Evolutionary conservation across 2,329 filamentous ascomycete species (phyloP), one percentile per base, ranked within the genome.

Genomic region (Neonectria hederae): DNA sequence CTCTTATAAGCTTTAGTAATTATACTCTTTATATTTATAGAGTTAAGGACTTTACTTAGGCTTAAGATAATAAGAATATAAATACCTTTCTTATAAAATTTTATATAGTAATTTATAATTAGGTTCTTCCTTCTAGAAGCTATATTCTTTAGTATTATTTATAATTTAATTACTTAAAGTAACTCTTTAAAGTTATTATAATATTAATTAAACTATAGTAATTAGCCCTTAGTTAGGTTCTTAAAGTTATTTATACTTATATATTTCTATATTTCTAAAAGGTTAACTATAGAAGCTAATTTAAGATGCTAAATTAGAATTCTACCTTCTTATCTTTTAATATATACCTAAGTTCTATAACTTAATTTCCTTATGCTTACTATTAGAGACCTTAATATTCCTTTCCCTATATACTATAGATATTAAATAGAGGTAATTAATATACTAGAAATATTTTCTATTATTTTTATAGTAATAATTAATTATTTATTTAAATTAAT

Each of bases 161-260:
- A 45, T n/a, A 45, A n/a, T 45, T 45, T 45, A n/a, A n/a, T 45
- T n/a, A 45, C 21, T 45, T 45, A 45, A 45, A n/a, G n/a, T 45
- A 45, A 45, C 21, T 45, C 14, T 45, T 45, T 45, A 45, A 45
- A 45, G 7, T 45, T 45, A n/a, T 45, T 45, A 45, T 45, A 45
- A 17, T 45, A 45, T 22, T 45, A n/a, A 45, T 45, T 45, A 45
- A 17, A 45, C 21, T 45, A 45, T n/a, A 45, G 21, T 45, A n/a
- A 45, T 45, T 45, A 45, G 21, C 14, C n/a, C 14, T 45, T 45
- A 45, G n/a, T 45, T 45, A 45, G 14, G n/a, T n/a, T 45, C 14
- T 45, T 45, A 32, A 32, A 45, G 14, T 45, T n/a, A 45, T 45
- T n/a, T 8, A 17, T n/a, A 45, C 14, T 45, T n/a, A n/a, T 45